phyloP scores from a whole-genome alignment of 202 grass and related monocot species.

The Zoysia matrella region DNA sequence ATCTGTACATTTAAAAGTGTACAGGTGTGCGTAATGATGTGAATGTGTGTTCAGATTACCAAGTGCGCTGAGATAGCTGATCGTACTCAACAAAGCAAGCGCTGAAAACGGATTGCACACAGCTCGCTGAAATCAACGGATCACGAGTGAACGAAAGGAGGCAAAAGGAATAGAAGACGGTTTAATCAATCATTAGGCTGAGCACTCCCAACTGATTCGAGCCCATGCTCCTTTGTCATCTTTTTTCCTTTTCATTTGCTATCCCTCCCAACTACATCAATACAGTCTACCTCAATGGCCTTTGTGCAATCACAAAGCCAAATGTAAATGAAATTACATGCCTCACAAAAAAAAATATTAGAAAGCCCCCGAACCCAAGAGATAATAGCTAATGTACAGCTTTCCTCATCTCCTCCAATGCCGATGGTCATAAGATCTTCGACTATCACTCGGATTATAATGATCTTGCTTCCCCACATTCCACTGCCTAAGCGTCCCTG shows the following conservation, averaged over 20 bases:
- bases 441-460: conserved; percentile 35
- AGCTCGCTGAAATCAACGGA: too few relatives aligned
- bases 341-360: conserved; percentile 28
- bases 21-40: too few relatives aligned
- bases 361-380: conserved; percentile 23
- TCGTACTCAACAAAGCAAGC: too few relatives aligned
- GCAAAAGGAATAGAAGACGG: too few relatives aligned
- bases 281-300: conserved; percentile 27
- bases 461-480: conserved; percentile 42
- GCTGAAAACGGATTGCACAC: too few relatives aligned
- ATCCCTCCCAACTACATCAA: not conserved
- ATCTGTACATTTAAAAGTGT: too few relatives aligned
- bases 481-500: conserved; percentile 18
- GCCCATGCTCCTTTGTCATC: not conserved
- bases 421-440: conserved; percentile 31
- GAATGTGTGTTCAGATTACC: too few relatives aligned
- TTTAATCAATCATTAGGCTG: not conserved
- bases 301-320: conserved; percentile 44
- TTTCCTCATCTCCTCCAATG: conserved; percentile 47
- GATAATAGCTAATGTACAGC: conserved; percentile 36
- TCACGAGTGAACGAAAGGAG: too few relatives aligned
- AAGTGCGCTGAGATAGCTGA: too few relatives aligned
- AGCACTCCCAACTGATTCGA: not conserved
- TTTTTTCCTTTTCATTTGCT: not conserved
- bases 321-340: conserved; percentile 38